Evolutionary conservation across 306 rosid genomes (phyloP).

Genomic region (Psophocarpus tetragonolobus): DNA sequence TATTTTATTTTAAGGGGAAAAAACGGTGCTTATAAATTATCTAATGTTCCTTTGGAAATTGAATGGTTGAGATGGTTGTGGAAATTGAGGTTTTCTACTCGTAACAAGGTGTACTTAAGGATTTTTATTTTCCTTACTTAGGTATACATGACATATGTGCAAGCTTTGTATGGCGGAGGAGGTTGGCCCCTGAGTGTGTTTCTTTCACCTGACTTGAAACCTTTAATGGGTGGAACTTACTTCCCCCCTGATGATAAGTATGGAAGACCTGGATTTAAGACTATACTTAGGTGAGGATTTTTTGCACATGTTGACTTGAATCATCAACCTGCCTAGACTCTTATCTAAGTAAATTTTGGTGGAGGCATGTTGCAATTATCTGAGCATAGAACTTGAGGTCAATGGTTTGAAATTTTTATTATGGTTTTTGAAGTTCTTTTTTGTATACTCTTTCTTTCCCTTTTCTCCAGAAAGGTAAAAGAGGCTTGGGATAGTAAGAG

Average conservation of each 20-base stretch:
- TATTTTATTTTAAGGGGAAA: not conserved
- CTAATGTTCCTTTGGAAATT: not conserved
- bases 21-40: not conserved
- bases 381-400: conserved; percentile 13
- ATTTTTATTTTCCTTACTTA: conserved; percentile 23
- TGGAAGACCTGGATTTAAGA: conserved; percentile 90
- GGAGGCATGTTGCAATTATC: not conserved
- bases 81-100: conserved; percentile 21
- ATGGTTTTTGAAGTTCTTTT: conserved; percentile 16
- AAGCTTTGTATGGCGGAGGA: conserved; percentile 96
- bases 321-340: conserved; percentile 14
- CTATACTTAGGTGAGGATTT: conserved; percentile 76
- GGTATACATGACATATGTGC: conserved; percentile 98
- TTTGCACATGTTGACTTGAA: conserved; percentile 22
- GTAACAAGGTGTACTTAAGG: conserved; percentile 27
- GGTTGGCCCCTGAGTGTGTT: conserved; percentile 96
- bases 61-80: conserved; percentile 13
- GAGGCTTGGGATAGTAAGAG: conserved; percentile 80
- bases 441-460: conserved; percentile 20
- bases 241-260: conserved; percentile 89
- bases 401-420: conserved; percentile 4
- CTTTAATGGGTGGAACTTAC: conserved; percentile 98
- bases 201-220: conserved; percentile 93
- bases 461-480: conserved; percentile 74
- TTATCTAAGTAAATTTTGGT: not conserved